Evolutionary conservation across 2,329 filamentous ascomycete species (phyloP).

Genomic region (Penicillium sp.): DNA sequence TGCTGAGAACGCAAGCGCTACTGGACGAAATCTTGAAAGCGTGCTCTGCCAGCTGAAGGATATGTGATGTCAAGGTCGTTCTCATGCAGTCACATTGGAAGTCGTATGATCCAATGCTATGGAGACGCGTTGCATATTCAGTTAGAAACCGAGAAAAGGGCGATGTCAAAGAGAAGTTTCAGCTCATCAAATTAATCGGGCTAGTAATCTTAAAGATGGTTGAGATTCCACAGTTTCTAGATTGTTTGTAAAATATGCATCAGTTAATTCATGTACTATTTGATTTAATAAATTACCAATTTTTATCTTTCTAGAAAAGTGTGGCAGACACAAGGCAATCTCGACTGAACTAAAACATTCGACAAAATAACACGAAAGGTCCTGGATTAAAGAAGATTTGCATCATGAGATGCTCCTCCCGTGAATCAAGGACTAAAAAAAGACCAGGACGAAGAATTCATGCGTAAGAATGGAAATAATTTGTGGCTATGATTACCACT

Average conservation of each 20-base stretch:
- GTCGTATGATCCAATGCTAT: background rate
- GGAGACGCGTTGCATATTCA: background rate
- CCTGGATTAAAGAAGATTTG: too few species aligned
- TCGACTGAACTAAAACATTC: too few species aligned
- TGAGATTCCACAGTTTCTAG: background rate
- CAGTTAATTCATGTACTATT: conserved; percentile 6
- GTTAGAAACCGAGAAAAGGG: background rate
- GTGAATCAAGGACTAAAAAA: too few species aligned
- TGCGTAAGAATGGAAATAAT: too few species aligned
- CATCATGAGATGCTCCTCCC: too few species aligned
- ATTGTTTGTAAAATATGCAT: conserved; percentile 5
- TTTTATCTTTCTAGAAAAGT: too few species aligned
- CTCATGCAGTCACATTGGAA: conserved; percentile 2
- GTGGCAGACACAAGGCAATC: background rate
- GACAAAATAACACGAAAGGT: too few species aligned
- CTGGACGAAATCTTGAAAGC: conserved; percentile 9
- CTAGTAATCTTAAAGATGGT: background rate
- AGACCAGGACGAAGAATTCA: too few species aligned
- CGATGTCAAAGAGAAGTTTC: background rate
- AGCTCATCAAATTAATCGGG: background rate
- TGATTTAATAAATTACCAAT: background rate
- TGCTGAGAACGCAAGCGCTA: conserved; percentile 20
- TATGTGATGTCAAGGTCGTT: conserved; percentile 16
- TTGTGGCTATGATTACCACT: too few species aligned
- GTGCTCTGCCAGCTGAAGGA: conserved; percentile 21